Conservation (phyloP, 345 rosid species). For the Kernera saxatilis region DNA sequence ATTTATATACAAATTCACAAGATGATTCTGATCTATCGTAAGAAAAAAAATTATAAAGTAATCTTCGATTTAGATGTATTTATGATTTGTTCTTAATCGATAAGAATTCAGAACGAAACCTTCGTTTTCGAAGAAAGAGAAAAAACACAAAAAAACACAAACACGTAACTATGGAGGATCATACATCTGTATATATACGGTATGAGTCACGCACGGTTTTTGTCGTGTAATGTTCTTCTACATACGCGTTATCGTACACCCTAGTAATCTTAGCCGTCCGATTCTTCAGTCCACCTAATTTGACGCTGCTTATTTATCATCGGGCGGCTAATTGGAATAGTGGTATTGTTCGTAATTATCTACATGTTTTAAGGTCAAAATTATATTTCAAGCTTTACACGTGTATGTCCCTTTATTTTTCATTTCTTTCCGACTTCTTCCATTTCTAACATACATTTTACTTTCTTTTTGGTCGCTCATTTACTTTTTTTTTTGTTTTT, state of each 20-base stretch:
- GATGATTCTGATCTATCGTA: background rate
- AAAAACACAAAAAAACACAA: background rate
- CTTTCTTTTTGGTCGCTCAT: background rate
- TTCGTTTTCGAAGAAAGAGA: conserved; percentile 5
- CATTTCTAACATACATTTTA: background rate
- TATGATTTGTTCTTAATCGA: background rate
- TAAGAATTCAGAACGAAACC: background rate
- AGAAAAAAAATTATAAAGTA: background rate
- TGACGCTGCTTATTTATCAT: background rate
- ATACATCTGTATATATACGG: conserved; percentile 7
- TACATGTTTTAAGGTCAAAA: background rate
- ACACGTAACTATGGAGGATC: conserved; percentile 26
- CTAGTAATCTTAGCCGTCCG: background rate
- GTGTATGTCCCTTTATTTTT: background rate
- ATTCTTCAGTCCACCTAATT: background rate
- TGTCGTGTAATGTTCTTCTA: background rate
- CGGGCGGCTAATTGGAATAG: background rate
- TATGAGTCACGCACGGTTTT: conserved; percentile 7
- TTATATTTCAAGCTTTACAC: background rate
- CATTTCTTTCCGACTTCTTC: background rate
- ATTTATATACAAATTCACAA: background rate
- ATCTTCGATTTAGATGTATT: background rate
- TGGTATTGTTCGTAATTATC: background rate
- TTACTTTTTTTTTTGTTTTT: background rate
- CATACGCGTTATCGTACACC: background rate